Conservation (phyloP, 2,329 filamentous ascomycete genomes). For the Chaetomiaceae sp. region DNA sequence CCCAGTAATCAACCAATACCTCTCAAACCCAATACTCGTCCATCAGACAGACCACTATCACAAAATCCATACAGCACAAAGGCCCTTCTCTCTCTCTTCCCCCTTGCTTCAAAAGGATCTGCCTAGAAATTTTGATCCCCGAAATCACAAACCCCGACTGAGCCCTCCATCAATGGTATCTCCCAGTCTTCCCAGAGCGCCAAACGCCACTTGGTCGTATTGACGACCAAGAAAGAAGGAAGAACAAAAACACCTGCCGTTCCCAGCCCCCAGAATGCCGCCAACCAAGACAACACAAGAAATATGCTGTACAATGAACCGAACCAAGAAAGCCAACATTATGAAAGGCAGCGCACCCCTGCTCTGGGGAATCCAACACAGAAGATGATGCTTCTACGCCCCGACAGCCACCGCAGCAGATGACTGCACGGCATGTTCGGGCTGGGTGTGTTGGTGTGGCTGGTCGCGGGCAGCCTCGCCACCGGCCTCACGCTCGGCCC, state of each 20-base stretch:
- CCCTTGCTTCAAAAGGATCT: background rate
- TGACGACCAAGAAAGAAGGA: conserved; percentile 15
- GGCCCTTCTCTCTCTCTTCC: background rate
- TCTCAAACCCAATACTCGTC: background rate
- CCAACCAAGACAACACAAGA: conserved; percentile 1
- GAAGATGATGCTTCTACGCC: conserved; percentile 14
- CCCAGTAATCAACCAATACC: background rate
- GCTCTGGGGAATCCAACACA: background rate
- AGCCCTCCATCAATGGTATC: conserved; percentile 21
- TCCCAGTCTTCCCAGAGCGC: conserved; percentile 22
- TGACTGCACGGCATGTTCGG: conserved; percentile 31
- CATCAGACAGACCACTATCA: background rate
- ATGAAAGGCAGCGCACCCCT: background rate
- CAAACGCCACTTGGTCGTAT: conserved; percentile 24
- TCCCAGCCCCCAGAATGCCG: conserved; percentile 6
- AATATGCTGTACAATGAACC: conserved; percentile 14
- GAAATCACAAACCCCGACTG: conserved; percentile 9
- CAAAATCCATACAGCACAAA: background rate
- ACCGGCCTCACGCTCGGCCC: conserved; percentile 75
- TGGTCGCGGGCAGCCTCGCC: conserved; percentile 53
- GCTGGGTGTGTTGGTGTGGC: conserved; percentile 35
- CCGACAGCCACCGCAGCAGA: conserved; percentile 19
- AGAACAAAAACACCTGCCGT: conserved; percentile 1
- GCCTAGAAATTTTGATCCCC: conserved; percentile 3
- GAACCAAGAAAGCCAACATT: background rate